phyloP scores from a whole-genome alignment of 495 filamentous ascomycete species.

The Parathielavia hyrcaniae region DNA sequence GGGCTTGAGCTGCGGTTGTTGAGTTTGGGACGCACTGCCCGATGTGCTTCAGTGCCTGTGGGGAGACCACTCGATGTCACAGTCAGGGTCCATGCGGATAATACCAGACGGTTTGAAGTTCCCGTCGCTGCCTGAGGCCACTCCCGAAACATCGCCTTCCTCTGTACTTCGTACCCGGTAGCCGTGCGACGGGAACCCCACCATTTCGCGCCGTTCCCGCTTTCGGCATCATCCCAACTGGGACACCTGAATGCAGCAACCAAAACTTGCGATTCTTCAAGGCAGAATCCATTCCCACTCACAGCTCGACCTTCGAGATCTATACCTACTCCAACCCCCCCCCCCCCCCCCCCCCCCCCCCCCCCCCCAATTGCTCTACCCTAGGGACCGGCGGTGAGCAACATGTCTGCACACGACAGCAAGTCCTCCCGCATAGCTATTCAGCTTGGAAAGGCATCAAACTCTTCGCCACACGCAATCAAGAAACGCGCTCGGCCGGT shows the following conservation, averaged over 20 bases:
- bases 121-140: slow-evolving; percentile 13
- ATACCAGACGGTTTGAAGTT: not conserved
- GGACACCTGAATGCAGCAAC: not conserved
- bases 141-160: not conserved
- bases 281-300: no score
- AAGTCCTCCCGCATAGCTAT: slow-evolving; percentile 35
- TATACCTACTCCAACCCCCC: no score
- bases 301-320: not conserved
- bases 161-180: not conserved
- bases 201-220: not conserved
- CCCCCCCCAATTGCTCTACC: not conserved
- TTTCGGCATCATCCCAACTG: not conserved
- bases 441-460: slow-evolving; percentile 27
- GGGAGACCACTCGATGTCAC: slow-evolving; percentile 1
- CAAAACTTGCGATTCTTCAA: no score
- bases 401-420: slow-evolving; percentile 20
- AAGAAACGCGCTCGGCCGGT: slow-evolving; percentile 33
- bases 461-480: slow-evolving; percentile 17
- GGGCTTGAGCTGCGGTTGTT: not conserved
- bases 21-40: slow-evolving; percentile 2
- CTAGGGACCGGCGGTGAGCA: not conserved
- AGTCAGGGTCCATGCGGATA: not conserved
- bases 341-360: no score
- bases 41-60: slow-evolving; percentile 6
- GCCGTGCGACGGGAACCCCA: not conserved